Conservation (phyloP, 2,329 filamentous ascomycete species). For the Cladophialophora psammophila region DNA sequence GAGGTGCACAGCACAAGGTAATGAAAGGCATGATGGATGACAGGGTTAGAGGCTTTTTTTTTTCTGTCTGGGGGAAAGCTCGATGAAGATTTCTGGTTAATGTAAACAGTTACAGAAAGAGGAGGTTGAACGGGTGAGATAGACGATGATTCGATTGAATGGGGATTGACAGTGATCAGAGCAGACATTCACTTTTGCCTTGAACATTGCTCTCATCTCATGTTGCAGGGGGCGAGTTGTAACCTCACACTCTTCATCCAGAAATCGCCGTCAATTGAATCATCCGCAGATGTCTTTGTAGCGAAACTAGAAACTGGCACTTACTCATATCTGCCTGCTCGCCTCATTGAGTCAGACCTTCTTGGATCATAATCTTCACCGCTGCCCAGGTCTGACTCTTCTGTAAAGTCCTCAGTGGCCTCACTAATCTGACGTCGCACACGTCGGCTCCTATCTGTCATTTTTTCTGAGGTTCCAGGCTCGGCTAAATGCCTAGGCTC, state of each 20-base stretch:
- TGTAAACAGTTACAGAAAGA: neutral
- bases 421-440: constrained; percentile 41
- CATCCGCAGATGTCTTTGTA: neutral
- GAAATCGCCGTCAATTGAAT: neutral
- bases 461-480: constrained; percentile 27
- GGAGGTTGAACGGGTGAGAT: neutral
- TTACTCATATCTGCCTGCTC: constrained; percentile 41
- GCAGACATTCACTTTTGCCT: constrained; percentile 2
- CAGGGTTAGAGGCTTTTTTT: neutral
- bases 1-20: constrained; percentile 26
- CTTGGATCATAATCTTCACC: constrained; percentile 39
- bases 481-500: constrained; percentile 29
- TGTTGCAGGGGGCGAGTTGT: neutral
- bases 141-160: neutral
- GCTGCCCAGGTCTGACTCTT: constrained; percentile 37
- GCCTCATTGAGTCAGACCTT: constrained; percentile 36
- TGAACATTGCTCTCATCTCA: neutral
- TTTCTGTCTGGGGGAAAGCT: neutral
- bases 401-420: constrained; percentile 38
- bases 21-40: constrained; percentile 32
- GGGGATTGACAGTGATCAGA: neutral
- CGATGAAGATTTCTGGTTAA: neutral
- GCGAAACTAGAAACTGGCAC: constrained; percentile 15
- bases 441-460: constrained; percentile 40
- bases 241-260: neutral